These are phyloP conservation scores for Fusarium ambrosium DNA, from an alignment of 2,329 filamentous ascomycete genomes.

Conservation along the genomic window DNA sequence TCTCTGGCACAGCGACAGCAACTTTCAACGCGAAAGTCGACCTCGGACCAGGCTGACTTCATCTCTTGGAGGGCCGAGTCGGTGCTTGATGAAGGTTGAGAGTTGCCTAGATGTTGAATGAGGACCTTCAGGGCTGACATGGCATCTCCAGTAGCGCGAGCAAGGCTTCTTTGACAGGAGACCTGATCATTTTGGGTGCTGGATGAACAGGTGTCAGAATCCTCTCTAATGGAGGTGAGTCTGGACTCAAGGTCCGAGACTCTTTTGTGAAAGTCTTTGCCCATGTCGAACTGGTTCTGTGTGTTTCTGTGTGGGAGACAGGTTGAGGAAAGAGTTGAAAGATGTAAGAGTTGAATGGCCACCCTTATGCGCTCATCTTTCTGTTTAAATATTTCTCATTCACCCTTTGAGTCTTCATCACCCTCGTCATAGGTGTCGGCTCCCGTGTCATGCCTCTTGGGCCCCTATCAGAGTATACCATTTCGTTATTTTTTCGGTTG, in stretches of 20 bases:
- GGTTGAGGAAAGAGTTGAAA: not conserved
- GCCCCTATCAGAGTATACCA: not conserved
- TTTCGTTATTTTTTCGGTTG: not conserved
- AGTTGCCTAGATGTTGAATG: not conserved
- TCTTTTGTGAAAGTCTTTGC: not conserved
- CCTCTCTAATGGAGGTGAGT: not conserved
- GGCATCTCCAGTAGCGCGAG: not conserved
- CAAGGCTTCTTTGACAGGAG: not conserved
- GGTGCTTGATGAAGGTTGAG: not conserved
- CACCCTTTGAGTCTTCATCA: not conserved
- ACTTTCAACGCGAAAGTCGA: not conserved
- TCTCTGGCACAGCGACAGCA: not conserved
- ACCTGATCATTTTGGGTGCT: not conserved
- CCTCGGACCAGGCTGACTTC: not conserved
- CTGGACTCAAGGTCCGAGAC: not conserved
- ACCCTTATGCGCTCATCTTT: not conserved
- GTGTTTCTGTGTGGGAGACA: not conserved
- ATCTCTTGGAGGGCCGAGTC: not conserved
- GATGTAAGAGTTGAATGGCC: not conserved
- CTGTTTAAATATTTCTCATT: not conserved
- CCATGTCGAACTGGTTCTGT: not conserved
- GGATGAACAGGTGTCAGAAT: not conserved
- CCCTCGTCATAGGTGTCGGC: not conserved
- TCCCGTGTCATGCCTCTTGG: not conserved
- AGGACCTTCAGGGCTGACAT: not conserved